phyloP scores from a whole-genome alignment of 2,329 filamentous ascomycete genomes.

The Fusarium caatingaense region DNA sequence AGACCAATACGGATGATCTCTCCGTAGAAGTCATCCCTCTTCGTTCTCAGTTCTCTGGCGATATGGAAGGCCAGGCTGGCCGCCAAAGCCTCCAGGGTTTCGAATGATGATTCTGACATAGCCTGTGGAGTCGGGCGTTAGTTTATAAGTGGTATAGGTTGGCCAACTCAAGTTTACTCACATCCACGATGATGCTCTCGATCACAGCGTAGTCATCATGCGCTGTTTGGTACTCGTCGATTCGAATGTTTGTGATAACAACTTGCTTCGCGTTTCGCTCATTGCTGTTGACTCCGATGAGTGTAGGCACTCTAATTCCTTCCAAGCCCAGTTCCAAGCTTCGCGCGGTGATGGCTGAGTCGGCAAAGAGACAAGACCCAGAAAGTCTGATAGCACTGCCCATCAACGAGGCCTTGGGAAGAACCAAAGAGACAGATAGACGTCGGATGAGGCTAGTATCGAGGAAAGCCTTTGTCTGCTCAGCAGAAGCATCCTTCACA shows the following conservation, averaged over 20 bases:
- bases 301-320: constrained; percentile 70
- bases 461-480: constrained; percentile 46
- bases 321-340: constrained; percentile 61
- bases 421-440: constrained; percentile 63
- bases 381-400: constrained; percentile 69
- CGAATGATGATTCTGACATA: constrained; percentile 67
- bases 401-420: constrained; percentile 77
- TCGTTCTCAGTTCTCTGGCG: constrained; percentile 55
- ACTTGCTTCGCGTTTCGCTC: constrained; percentile 76
- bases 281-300: constrained; percentile 79
- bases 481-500: constrained; percentile 5
- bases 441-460: constrained; percentile 53
- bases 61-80: constrained; percentile 60
- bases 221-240: constrained; percentile 63
- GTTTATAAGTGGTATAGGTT: not conserved
- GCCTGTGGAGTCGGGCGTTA: constrained; percentile 51
- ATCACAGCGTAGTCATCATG: constrained; percentile 66
- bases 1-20: constrained; percentile 69
- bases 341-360: constrained; percentile 43
- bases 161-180: constrained; percentile 51
- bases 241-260: constrained; percentile 70
- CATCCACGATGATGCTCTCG: constrained; percentile 71
- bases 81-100: constrained; percentile 72
- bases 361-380: constrained; percentile 56
- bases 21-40: constrained; percentile 48